Conservation (phyloP, 164 flowering plant genomes). For the Piper betle region DNA sequence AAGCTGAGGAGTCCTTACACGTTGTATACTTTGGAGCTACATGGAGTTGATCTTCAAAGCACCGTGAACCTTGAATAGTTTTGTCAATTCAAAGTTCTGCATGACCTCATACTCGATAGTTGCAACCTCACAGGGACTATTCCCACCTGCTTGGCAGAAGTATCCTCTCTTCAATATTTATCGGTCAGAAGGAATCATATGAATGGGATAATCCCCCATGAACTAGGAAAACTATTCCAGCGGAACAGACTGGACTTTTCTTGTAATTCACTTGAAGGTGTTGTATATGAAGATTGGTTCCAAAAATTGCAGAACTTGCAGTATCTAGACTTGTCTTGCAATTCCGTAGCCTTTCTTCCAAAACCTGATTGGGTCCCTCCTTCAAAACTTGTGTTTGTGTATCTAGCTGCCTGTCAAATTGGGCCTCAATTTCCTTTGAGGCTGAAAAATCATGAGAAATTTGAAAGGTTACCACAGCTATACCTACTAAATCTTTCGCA, state of each 20-base stretch:
- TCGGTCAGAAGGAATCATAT: neutral
- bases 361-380: slow-evolving; percentile 2
- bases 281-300: neutral
- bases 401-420: neutral
- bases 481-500: no score
- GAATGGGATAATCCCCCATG: neutral
- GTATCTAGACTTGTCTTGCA: neutral
- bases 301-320: neutral
- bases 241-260: neutral
- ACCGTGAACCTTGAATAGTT: neutral
- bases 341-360: neutral
- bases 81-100: neutral
- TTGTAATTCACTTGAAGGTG: neutral
- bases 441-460: neutral
- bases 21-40: no score
- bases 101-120: neutral
- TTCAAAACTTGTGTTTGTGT: neutral
- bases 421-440: slow-evolving; percentile 1
- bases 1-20: no score
- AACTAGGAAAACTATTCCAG: neutral
- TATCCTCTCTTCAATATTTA: neutral
- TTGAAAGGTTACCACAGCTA: no score
- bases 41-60: no score
- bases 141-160: neutral
- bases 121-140: neutral